These are phyloP conservation scores for Bassia scoparia DNA, from an alignment of 148 eudicot genomes.

Conservation along the genomic window DNA sequence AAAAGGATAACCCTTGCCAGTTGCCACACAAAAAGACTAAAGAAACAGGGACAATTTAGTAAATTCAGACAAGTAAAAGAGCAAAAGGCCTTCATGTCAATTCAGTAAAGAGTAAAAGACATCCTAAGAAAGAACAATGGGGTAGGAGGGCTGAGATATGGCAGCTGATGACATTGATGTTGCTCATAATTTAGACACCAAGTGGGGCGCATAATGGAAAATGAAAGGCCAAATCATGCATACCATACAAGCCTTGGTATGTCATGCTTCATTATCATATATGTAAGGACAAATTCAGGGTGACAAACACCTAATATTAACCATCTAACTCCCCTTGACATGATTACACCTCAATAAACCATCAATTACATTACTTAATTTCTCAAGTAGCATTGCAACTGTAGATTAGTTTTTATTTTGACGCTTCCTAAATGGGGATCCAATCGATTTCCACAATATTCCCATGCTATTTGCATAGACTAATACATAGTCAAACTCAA, in stretches of 20 bases:
- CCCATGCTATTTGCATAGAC: background rate
- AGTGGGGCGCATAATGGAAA: constrained; percentile 28
- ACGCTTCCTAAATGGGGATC: constrained; percentile 24
- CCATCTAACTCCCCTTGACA: background rate
- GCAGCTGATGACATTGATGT: constrained; percentile 17
- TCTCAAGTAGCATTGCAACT: constrained; percentile 1
- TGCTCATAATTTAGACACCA: constrained; percentile 4
- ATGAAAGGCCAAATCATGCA: constrained; percentile 2
- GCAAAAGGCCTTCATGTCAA: constrained; percentile 4
- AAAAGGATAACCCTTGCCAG: background rate
- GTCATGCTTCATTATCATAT: background rate
- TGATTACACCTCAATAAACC: background rate
- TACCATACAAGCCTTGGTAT: constrained; percentile 1
- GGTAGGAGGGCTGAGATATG: constrained; percentile 1
- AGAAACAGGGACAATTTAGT: background rate
- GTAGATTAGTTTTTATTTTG: background rate
- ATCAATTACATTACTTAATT: background rate
- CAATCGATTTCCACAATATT: constrained; percentile 23
- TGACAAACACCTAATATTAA: background rate
- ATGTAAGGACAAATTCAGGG: background rate
- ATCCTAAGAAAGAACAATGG: constrained; percentile 15
- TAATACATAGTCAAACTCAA: constrained; percentile 15
- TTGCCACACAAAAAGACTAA: too few species aligned
- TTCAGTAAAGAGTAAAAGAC: constrained; percentile 21
- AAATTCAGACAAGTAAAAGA: background rate